Conservation (phyloP, 257 asterid species). For the Apocynum venetum region DNA sequence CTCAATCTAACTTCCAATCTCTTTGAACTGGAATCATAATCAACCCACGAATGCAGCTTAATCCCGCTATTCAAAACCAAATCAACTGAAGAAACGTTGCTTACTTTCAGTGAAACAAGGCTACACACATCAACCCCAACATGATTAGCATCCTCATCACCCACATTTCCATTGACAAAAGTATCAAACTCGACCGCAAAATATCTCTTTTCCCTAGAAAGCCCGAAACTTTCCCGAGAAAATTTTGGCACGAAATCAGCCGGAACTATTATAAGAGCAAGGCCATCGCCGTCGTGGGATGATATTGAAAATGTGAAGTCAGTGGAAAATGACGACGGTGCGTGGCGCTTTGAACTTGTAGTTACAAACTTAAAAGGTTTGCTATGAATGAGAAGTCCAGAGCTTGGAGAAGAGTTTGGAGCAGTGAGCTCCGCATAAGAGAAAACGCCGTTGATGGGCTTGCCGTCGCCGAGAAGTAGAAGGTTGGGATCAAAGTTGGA, state of each 20-base stretch:
- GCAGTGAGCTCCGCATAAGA: slow-evolving; percentile 50
- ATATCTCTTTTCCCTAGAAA: slow-evolving; percentile 36
- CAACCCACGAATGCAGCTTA: slow-evolving; percentile 72
- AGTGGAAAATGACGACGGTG: slow-evolving; percentile 57
- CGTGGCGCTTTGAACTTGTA: slow-evolving; percentile 17
- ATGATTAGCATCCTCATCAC: slow-evolving; percentile 55
- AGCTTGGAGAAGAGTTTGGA: slow-evolving; percentile 43
- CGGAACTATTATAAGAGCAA: slow-evolving; percentile 56
- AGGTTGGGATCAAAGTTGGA: slow-evolving; percentile 48
- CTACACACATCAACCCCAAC: slow-evolving; percentile 59
- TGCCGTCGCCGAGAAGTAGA: slow-evolving; percentile 58
- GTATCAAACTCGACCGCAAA: slow-evolving; percentile 65
- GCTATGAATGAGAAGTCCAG: slow-evolving; percentile 56
- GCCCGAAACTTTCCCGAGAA: slow-evolving; percentile 38
- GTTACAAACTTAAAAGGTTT: slow-evolving; percentile 45
- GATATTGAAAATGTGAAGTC: slow-evolving; percentile 73
- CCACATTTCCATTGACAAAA: slow-evolving; percentile 32
- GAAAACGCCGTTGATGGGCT: slow-evolving; percentile 20
- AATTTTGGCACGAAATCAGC: slow-evolving; percentile 30
- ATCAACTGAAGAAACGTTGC: slow-evolving; percentile 47
- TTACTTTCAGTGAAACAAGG: slow-evolving; percentile 42
- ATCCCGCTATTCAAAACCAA: slow-evolving; percentile 60
- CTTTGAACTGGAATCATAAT: slow-evolving; percentile 74
- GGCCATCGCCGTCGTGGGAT: slow-evolving; percentile 52
- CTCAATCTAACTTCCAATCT: slow-evolving; percentile 62